Conservation (phyloP, 257 asterid species). For the Salvia miltiorrhiza region DNA sequence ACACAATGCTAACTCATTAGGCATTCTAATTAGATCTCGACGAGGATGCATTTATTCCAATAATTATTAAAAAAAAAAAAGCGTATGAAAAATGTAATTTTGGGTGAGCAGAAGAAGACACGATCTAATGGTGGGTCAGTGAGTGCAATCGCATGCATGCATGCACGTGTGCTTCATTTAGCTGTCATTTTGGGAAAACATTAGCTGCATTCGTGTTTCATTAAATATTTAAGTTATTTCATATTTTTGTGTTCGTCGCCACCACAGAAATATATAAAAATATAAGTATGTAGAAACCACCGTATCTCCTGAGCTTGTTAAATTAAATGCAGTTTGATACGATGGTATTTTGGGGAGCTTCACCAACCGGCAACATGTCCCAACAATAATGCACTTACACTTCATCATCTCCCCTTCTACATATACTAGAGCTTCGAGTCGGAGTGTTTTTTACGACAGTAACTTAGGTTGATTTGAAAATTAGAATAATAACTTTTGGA, state of each 20-base stretch:
- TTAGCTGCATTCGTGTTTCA: not conserved
- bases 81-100: not conserved
- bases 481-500: too few relatives aligned
- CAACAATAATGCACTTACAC: not conserved
- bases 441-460: too few relatives aligned
- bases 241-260: not conserved
- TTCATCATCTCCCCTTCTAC: not conserved
- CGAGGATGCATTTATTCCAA: not conserved
- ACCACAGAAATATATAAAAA: not conserved
- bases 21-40: not conserved
- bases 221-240: not conserved
- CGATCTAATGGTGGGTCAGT: slow-evolving; percentile 15
- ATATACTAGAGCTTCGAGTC: too few relatives aligned
- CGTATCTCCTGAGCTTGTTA: not conserved
- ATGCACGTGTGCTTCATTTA: slow-evolving; percentile 32
- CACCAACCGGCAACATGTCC: slow-evolving; percentile 26
- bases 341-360: not conserved
- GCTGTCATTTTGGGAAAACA: slow-evolving; percentile 6
- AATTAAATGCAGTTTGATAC: not conserved
- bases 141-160: not conserved
- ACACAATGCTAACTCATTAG: not conserved
- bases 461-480: too few relatives aligned
- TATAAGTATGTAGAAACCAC: too few relatives aligned
- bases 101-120: not conserved
- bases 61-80: not conserved